These are phyloP conservation scores for Rhododendron griersonianum DNA, from an alignment of 148 eudicot species.

Conservation along the genomic window DNA sequence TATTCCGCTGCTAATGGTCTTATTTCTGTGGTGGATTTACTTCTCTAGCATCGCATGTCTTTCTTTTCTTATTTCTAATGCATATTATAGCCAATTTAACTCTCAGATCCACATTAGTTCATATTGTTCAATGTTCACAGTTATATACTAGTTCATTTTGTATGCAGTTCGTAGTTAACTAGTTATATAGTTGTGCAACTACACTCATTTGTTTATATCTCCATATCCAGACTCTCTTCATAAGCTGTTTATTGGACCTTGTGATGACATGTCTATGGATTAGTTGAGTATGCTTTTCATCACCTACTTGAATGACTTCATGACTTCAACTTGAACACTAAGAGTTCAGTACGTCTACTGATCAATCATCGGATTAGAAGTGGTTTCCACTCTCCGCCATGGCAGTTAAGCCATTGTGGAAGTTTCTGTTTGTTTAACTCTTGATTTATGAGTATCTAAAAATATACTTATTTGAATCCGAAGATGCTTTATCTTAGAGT, in stretches of 20 bases:
- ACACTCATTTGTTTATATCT: background rate
- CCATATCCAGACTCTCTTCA: background rate
- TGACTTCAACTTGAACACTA: background rate
- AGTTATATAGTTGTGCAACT: background rate
- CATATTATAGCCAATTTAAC: background rate
- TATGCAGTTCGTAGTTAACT: background rate
- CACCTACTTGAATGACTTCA: slow-evolving; percentile 1
- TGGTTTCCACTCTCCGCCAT: background rate
- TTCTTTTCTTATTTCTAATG: background rate
- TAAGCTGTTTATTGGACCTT: background rate
- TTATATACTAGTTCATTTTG: background rate
- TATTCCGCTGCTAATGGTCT: background rate
- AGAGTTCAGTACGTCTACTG: background rate
- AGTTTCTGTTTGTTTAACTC: background rate
- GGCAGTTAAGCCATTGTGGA: background rate
- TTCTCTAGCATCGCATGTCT: background rate
- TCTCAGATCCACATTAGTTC: background rate
- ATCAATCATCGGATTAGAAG: background rate
- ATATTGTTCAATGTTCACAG: background rate
- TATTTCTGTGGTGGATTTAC: background rate
- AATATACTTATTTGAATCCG: background rate
- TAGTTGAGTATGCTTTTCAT: background rate
- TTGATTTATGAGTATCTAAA: background rate
- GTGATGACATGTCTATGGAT: background rate
- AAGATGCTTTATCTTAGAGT: background rate